A percentile compares a stretch with the other conserved stretches of the same genome.
phyloP scores from a whole-genome alignment of 192 early-diverging fungal genomes.

The Backusella mclennaniae region DNA sequence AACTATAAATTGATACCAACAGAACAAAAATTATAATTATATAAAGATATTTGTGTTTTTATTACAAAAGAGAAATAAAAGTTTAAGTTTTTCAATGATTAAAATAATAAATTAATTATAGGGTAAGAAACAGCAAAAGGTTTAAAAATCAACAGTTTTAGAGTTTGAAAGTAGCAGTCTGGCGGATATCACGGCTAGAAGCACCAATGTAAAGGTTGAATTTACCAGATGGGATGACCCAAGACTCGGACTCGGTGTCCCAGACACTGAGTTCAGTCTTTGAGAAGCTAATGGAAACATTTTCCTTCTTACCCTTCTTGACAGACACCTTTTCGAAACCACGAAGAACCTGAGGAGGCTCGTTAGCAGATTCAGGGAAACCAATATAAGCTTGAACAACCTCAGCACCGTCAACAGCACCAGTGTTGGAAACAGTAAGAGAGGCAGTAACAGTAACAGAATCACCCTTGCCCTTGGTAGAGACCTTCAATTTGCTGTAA shows the following conservation, averaged over 20 bases:
- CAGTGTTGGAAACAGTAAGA: constrained; percentile 33
- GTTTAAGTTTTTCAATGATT: too few relatives aligned
- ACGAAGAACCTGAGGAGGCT: constrained; percentile 14
- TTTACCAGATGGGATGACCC: constrained; percentile 46
- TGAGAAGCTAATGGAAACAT: constrained; percentile 41
- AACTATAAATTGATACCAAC: too few relatives aligned
- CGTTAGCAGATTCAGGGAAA: constrained; percentile 26
- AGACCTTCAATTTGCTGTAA: constrained; percentile 38
- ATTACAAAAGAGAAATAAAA: too few relatives aligned
- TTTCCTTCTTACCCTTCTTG: not conserved
- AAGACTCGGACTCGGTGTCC: constrained; percentile 32
- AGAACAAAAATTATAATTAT: too few relatives aligned
- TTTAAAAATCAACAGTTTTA: not conserved
- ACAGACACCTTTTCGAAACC: constrained; percentile 31
- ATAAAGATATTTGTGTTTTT: too few relatives aligned
- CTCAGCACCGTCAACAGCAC: constrained; percentile 31
- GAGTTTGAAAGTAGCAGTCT: constrained; percentile 8
- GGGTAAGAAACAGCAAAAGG: not conserved
- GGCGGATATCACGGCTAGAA: constrained; percentile 47
- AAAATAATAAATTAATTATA: not conserved
- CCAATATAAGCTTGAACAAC: constrained; percentile 39
- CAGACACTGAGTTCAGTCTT: constrained; percentile 51
- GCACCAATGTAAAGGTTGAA: constrained; percentile 57
- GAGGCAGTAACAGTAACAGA: constrained; percentile 16
- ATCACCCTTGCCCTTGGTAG: not conserved